These are phyloP conservation scores for Eutrema yunnanense DNA, from an alignment of 345 rosid species.

Conservation along the genomic window DNA sequence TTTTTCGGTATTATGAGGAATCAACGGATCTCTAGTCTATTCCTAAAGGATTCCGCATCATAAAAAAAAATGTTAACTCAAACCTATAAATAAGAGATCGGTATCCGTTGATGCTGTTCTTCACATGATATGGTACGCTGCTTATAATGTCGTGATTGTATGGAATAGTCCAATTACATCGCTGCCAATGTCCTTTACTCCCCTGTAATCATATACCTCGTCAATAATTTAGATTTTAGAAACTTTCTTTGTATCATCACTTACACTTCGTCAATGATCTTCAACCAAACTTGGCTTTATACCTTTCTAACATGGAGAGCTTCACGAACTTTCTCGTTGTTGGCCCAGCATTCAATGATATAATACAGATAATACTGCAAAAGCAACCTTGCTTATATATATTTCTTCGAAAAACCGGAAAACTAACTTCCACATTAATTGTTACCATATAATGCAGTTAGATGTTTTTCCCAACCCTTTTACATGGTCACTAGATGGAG, in stretches of 20 bases:
- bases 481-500: neutral
- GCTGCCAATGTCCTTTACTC: neutral
- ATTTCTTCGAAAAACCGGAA: neutral
- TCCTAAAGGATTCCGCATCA: no score
- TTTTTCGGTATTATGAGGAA: no score
- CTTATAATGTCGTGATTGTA: neutral
- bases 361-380: neutral
- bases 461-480: no score
- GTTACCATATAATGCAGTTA: no score
- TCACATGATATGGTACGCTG: slow-evolving; percentile 2
- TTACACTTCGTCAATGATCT: neutral
- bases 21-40: no score
- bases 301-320: slow-evolving; percentile 1
- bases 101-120: neutral
- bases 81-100: slow-evolving; percentile 7
- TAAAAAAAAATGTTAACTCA: no score
- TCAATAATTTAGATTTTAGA: no score
- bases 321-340: neutral
- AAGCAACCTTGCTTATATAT: neutral
- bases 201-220: neutral
- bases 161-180: neutral
- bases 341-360: neutral
- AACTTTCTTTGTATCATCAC: no score
- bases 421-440: no score
- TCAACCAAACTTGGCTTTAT: neutral